phyloP scores from a whole-genome alignment of 306 rosid species.

The Rosa chinensis region DNA sequence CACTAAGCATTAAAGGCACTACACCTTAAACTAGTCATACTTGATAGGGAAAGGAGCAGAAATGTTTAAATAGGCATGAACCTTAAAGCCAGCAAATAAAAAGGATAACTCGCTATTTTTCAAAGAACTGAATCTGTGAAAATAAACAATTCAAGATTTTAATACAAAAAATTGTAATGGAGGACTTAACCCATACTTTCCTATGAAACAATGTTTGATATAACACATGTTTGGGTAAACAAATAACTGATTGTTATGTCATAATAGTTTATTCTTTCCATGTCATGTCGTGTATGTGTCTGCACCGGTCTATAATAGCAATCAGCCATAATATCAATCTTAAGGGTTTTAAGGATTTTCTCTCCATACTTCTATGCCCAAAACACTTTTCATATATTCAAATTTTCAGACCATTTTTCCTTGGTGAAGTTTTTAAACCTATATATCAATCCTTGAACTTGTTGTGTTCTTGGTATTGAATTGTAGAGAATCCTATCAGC shows the following conservation, averaged over 20 bases:
- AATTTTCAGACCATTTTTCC: not conserved
- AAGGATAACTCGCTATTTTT: not conserved
- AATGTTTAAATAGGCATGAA: not conserved
- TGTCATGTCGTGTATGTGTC: not conserved
- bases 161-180: not conserved
- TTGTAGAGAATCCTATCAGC: constrained; percentile 18
- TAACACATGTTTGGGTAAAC: not conserved
- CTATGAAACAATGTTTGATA: not conserved
- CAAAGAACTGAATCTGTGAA: not conserved
- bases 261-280: not conserved
- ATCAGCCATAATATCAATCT: not conserved
- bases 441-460: not conserved
- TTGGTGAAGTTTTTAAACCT: not conserved
- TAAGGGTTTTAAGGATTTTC: not conserved
- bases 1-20: not conserved
- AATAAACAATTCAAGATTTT: not conserved
- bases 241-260: not conserved
- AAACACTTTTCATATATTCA: not conserved
- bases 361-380: not conserved
- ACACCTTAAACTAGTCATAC: not conserved
- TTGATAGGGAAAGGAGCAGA: not conserved
- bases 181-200: not conserved
- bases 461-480: not conserved
- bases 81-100: not conserved
- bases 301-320: not conserved